A percentile compares a stretch with the other conserved stretches of the same genome.
Evolutionary conservation across 257 asterid species (phyloP).

Genomic region (Buddleja alternifolia): DNA sequence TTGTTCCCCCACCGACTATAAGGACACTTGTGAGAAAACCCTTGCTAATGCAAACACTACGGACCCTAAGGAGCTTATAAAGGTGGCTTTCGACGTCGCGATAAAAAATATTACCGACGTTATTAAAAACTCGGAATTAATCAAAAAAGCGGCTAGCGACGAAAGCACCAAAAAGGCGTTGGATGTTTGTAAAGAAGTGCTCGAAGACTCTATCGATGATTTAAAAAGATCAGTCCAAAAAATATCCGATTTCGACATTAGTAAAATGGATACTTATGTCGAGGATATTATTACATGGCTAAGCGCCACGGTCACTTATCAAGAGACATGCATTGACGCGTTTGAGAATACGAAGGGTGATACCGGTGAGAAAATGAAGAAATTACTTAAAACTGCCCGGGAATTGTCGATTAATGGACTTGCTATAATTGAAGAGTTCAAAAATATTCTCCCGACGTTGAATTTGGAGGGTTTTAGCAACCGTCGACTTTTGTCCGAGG

Average conservation of each 20-base stretch:
- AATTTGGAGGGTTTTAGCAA: constrained; percentile 17
- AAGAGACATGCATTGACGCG: constrained; percentile 78
- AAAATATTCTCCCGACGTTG: constrained; percentile 27
- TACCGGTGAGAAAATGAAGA: constrained; percentile 68
- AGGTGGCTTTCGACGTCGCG: constrained; percentile 47
- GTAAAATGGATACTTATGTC: constrained; percentile 27
- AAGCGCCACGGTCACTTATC: constrained; percentile 61
- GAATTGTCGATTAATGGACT: constrained; percentile 70
- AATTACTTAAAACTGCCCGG: constrained; percentile 36
- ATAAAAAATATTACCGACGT: constrained; percentile 35
- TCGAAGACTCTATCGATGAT: constrained; percentile 58
- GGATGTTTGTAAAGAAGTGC: constrained; percentile 47
- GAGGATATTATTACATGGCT: constrained; percentile 63
- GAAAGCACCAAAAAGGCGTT: constrained; percentile 53
- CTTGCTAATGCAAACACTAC: constrained; percentile 50
- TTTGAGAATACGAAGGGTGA: constrained; percentile 62
- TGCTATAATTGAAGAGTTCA: constrained; percentile 50
- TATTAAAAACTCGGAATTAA: constrained; percentile 40
- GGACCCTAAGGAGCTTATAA: constrained; percentile 60
- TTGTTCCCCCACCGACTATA: constrained; percentile 65
- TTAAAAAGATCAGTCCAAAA: constrained; percentile 41
- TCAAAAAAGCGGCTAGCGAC: constrained; percentile 53
- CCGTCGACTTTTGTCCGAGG: constrained; percentile 40
- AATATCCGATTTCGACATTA: constrained; percentile 33
- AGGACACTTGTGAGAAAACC: constrained; percentile 52